Conservation (phyloP, 371 early-diverging fungal species). For the Choanephora cucurbitarum region DNA sequence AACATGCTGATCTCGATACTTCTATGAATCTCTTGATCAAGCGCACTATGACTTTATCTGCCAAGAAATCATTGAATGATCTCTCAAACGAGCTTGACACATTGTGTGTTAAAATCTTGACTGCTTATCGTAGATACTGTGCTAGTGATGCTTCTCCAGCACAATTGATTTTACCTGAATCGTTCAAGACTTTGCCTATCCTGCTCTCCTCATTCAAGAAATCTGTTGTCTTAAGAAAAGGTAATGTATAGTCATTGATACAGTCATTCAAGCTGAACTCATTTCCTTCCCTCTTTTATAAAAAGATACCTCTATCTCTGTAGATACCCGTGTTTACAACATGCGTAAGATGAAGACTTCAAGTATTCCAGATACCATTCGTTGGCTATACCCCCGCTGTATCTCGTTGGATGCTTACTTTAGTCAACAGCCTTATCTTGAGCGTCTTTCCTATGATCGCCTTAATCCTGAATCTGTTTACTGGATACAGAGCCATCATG, state of each 20-base stretch:
- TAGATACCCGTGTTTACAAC: constrained; percentile 77
- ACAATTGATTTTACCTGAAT: constrained; percentile 92
- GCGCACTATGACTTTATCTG: constrained; percentile 70
- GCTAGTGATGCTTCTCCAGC: constrained; percentile 83
- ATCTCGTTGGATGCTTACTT: constrained; percentile 36
- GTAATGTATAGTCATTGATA: too few relatives aligned
- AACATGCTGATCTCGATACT: constrained; percentile 90
- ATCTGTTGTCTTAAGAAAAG: constrained; percentile 70
- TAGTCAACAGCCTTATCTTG: constrained; percentile 21
- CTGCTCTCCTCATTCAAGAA: constrained; percentile 82
- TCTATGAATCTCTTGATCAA: constrained; percentile 85
- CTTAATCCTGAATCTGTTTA: constrained; percentile 76
- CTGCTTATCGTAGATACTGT: constrained; percentile 87
- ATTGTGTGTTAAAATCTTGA: constrained; percentile 80
- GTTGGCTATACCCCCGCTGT: constrained; percentile 86
- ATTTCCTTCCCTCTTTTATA: too few relatives aligned
- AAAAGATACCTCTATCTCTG: constrained; percentile 55
- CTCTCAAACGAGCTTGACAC: constrained; percentile 82
- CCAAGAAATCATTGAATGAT: constrained; percentile 62
- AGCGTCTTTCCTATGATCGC: constrained; percentile 78
- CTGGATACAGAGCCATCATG: constrained; percentile 39
- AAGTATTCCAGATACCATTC: constrained; percentile 67
- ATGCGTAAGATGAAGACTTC: constrained; percentile 78
- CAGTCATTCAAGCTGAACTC: too few relatives aligned
- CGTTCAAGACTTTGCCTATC: constrained; percentile 87